Conservation (phyloP, 129 eudicot species). For the Arctium lappa region DNA sequence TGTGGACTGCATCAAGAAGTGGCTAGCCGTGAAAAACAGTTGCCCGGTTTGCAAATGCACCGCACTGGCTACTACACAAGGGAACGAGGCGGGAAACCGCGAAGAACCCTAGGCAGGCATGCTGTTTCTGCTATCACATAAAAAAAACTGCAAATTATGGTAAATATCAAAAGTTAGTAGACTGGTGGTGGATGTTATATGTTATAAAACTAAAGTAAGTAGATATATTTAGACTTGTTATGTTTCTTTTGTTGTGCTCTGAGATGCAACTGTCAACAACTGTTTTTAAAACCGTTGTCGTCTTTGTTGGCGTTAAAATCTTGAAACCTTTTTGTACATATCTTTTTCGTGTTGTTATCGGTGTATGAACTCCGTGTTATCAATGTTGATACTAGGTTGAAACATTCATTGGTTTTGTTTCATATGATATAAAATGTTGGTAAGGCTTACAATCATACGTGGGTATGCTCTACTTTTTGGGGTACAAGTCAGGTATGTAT, state of each 20-base stretch:
- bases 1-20: constrained; percentile 70
- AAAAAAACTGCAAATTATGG: constrained; percentile 25
- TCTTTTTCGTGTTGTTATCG: constrained; percentile 21
- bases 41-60: constrained; percentile 91
- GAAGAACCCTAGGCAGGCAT: constrained; percentile 20
- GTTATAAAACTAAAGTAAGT: constrained; percentile 9
- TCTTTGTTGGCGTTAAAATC: constrained; percentile 25
- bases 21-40: constrained; percentile 79
- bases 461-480: not conserved
- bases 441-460: not conserved
- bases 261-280: constrained; percentile 30
- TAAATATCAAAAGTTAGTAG: constrained; percentile 32
- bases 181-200: constrained; percentile 35
- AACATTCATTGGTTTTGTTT: not conserved
- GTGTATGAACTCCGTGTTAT: constrained; percentile 25
- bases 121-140: constrained; percentile 11
- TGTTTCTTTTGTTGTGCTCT: constrained; percentile 16
- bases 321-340: constrained; percentile 33
- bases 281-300: constrained; percentile 17
- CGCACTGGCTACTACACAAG: constrained; percentile 44
- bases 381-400: constrained; percentile 27
- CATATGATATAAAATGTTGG: constrained; percentile 2
- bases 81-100: not conserved
- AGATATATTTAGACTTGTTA: constrained; percentile 30
- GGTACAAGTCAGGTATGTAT: not conserved